These are phyloP conservation scores for Phellinidium pouzarii DNA, from an alignment of 1,284 basidiomycete species.

Conservation along the genomic window DNA sequence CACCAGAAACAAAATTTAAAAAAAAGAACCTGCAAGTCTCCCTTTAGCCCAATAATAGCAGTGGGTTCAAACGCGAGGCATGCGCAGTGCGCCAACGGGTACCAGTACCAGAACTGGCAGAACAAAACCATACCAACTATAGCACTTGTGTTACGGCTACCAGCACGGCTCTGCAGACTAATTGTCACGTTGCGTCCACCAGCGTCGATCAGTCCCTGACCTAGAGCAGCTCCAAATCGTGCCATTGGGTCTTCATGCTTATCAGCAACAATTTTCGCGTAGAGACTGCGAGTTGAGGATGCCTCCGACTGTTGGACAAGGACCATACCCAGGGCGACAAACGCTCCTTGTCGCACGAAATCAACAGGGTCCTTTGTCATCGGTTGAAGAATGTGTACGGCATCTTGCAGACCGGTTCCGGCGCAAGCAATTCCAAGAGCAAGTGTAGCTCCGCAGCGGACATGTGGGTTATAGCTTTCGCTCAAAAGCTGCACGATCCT, in stretches of 20 bases:
- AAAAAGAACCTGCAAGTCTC: slow-evolving; percentile 82
- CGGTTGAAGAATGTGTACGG: slow-evolving; percentile 90
- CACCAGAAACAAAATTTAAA: no score
- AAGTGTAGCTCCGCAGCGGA: slow-evolving; percentile 90
- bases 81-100: slow-evolving; percentile 91
- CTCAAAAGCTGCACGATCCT: slow-evolving; percentile 91
- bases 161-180: slow-evolving; percentile 84
- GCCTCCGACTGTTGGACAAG: slow-evolving; percentile 93
- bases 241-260: slow-evolving; percentile 98
- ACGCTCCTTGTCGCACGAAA: slow-evolving; percentile 96
- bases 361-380: slow-evolving; percentile 96
- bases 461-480: slow-evolving; percentile 98
- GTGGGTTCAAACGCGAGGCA: slow-evolving; percentile 91
- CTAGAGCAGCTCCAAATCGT: slow-evolving; percentile 89
- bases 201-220: slow-evolving; percentile 94
- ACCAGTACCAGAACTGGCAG: slow-evolving; percentile 99
- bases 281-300: slow-evolving; percentile 76
- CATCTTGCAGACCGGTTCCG: slow-evolving; percentile 94
- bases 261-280: slow-evolving; percentile 84
- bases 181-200: slow-evolving; percentile 94
- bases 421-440: slow-evolving; percentile 94
- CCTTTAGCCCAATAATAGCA: slow-evolving; percentile 85
- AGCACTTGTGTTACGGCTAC: slow-evolving; percentile 84
- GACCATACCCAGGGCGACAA: slow-evolving; percentile 91
- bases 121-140: slow-evolving; percentile 95